phyloP scores from a whole-genome alignment of 2,329 filamentous ascomycete genomes.

The Trichoderma sp. region DNA sequence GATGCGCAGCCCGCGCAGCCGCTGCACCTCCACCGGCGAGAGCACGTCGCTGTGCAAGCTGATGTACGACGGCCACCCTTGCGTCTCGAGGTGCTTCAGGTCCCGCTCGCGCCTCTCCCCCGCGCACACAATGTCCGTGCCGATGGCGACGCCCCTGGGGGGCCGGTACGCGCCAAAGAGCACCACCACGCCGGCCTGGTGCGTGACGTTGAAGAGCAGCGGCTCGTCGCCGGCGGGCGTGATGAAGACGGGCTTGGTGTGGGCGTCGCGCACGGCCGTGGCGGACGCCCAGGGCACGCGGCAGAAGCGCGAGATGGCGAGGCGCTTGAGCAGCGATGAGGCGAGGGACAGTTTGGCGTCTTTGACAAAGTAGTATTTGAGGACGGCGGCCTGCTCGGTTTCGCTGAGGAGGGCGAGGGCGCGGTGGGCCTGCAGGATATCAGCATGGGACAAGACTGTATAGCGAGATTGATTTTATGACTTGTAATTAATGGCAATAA shows the following conservation, averaged over 20 bases:
- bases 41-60: slow-evolving; percentile 75
- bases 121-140: slow-evolving; percentile 77
- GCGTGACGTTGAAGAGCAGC: slow-evolving; percentile 74
- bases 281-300: slow-evolving; percentile 64
- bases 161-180: slow-evolving; percentile 58
- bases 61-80: slow-evolving; percentile 69
- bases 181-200: slow-evolving; percentile 76
- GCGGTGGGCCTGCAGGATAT: slow-evolving; percentile 52
- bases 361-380: slow-evolving; percentile 66
- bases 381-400: slow-evolving; percentile 60
- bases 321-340: slow-evolving; percentile 74
- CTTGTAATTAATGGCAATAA: not conserved
- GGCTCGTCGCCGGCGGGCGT: slow-evolving; percentile 53
- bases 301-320: slow-evolving; percentile 64
- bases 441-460: too few species aligned
- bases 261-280: slow-evolving; percentile 58
- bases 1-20: slow-evolving; percentile 58
- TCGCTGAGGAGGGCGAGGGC: slow-evolving; percentile 56
- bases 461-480: not conserved
- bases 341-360: slow-evolving; percentile 76
- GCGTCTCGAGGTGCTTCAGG: slow-evolving; percentile 55
- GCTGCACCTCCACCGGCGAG: slow-evolving; percentile 61
- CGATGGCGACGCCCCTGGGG: slow-evolving; percentile 55
- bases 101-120: slow-evolving; percentile 69
- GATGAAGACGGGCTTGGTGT: slow-evolving; percentile 58